Evolutionary conservation across 805 yeast genomes (phyloP), one percentile per base, ranked within the genome.

Genomic region (Saccharomyces paradoxus): DNA sequence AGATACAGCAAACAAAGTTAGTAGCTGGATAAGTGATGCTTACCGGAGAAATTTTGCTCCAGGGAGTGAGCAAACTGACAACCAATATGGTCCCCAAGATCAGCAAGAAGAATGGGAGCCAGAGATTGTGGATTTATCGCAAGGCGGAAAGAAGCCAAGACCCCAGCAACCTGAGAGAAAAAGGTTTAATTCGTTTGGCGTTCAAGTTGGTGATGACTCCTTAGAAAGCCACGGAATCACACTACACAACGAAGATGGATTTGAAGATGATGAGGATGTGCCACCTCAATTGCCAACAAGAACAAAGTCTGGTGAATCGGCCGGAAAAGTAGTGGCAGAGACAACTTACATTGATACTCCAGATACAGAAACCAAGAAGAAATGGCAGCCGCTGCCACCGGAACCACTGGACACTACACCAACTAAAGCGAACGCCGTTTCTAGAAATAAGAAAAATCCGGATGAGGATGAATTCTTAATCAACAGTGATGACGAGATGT

Each of bases 1-100:
- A 63, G 96, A 89, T 62, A 89, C 96, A 1, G 81, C 84, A 54
- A 76, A 80, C 49, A 84, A 86, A 53, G 81, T 90, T 55, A 84
- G 86, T 57, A 79, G 83, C 14, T 90, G 96, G 96, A 81, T 88
- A 50, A 81, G 81, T 56, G 87, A 83, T 14, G 65, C 88, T 47
- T 60, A 58, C 31, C 66, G 61, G 46, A 65, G 54, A 44, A 56
- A 61, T 21, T 50, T 49, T 27, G 58, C 57, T n/a, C 60, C 59
- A 21, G 55, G 53, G 7, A 47, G 53, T 27, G 55, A 51, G 8
- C 37, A 53, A 49, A 10, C 46, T 14, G 41, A 53, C 46, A 32
- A 50, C 41, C 24, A 41, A 31, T 44, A 46, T 37, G 32, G 24
- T 8, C 48, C 37, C 28, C 24, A 26, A 29, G 21, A 24, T 28